These are phyloP conservation scores for Allantophomopsis lycopodina DNA, from an alignment of 2,329 filamentous ascomycete genomes.

Conservation along the genomic window DNA sequence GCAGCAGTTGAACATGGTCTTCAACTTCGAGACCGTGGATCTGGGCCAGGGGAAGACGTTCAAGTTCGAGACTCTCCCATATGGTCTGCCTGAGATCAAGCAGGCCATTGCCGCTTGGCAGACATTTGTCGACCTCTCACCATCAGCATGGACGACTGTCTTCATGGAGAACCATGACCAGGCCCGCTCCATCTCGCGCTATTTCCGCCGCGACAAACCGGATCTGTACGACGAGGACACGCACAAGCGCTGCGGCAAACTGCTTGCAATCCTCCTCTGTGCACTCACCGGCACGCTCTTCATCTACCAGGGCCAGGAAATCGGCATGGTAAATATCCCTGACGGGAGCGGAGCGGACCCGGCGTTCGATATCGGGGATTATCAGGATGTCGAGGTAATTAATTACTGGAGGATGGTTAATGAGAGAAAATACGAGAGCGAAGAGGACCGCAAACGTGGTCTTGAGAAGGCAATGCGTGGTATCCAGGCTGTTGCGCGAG, in stretches of 20 bases:
- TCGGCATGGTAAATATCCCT: conserved; percentile 31
- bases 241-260: conserved; percentile 25
- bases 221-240: conserved; percentile 9
- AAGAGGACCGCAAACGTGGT: conserved; percentile 17
- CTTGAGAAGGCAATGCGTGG: conserved; percentile 32
- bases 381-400: conserved; percentile 33
- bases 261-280: conserved; percentile 34
- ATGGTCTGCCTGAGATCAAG: conserved; percentile 33
- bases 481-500: conserved; percentile 45
- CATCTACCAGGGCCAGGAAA: conserved; percentile 45
- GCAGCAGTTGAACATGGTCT: conserved; percentile 55
- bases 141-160: conserved; percentile 41
- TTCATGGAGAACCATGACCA: conserved; percentile 55
- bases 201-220: conserved; percentile 12
- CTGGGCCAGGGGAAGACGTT: conserved; percentile 41
- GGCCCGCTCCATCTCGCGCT: conserved; percentile 38
- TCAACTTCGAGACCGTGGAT: conserved; percentile 52
- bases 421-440: conserved; percentile 20
- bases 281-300: conserved; percentile 40
- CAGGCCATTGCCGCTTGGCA: conserved; percentile 33
- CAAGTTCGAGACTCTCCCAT: conserved; percentile 31
- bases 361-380: conserved; percentile 33
- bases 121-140: conserved; percentile 33
- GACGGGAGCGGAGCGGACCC: conserved; percentile 32
- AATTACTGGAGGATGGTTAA: conserved; percentile 33